phyloP scores from a whole-genome alignment of 441 rosid genomes.

The Pelargonium australe region DNA sequence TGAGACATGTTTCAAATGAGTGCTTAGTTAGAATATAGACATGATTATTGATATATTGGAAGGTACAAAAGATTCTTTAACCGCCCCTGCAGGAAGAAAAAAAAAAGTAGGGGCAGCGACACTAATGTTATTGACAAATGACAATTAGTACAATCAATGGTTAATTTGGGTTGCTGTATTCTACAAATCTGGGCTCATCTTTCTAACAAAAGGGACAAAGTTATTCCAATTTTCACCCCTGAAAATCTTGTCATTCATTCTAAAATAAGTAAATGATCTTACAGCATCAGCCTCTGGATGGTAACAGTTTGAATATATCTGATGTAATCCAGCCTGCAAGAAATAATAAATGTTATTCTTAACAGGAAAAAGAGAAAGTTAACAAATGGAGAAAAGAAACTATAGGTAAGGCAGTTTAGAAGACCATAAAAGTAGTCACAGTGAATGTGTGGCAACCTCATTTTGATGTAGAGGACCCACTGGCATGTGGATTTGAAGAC shows the following conservation, averaged over 20 bases:
- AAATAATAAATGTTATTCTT: background rate
- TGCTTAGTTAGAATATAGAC: background rate
- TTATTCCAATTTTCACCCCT: slow-evolving; percentile 66
- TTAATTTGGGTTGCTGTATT: slow-evolving; percentile 14
- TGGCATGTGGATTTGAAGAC: no score
- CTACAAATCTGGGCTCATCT: slow-evolving; percentile 54
- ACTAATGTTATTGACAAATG: background rate
- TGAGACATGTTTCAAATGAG: background rate
- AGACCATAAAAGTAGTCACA: background rate
- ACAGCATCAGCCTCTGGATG: slow-evolving; percentile 52
- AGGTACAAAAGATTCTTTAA: background rate
- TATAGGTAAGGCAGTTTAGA: background rate
- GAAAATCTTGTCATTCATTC: slow-evolving; percentile 57
- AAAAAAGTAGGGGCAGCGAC: background rate
- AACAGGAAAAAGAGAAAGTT: background rate
- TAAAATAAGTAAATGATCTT: slow-evolving; percentile 60
- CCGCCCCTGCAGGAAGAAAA: background rate
- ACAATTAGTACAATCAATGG: slow-evolving; percentile 20
- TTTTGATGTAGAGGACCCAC: no score
- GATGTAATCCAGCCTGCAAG: slow-evolving; percentile 52
- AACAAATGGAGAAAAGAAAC: background rate
- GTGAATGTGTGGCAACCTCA: background rate
- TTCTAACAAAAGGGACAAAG: slow-evolving; percentile 62
- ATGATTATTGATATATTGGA: background rate
- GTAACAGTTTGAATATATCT: slow-evolving; percentile 51